These are phyloP conservation scores for Aspergillus coremiiformis DNA, from an alignment of 495 filamentous ascomycete genomes.

Conservation along the genomic window DNA sequence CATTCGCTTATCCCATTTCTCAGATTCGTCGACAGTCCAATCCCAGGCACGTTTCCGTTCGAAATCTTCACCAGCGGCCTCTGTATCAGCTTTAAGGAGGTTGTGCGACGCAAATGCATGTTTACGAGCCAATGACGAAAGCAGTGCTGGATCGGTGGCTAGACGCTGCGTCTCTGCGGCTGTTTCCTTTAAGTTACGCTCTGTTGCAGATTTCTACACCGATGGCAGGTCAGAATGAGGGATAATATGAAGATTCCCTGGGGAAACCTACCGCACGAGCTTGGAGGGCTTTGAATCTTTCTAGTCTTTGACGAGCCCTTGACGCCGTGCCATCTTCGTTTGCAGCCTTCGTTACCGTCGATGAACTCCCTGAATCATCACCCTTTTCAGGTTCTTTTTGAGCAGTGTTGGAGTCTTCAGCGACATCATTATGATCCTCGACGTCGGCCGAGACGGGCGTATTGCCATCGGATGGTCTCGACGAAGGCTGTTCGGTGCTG, in stretches of 20 bases:
- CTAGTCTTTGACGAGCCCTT: slow-evolving; percentile 29
- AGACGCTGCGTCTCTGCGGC: slow-evolving; percentile 75
- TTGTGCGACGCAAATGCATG: slow-evolving; percentile 85
- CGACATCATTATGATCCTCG: background rate
- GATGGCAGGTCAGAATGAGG: slow-evolving; percentile 13
- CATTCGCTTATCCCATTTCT: slow-evolving; percentile 85
- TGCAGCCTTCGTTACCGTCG: slow-evolving; percentile 5
- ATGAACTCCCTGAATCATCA: background rate
- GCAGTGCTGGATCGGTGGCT: slow-evolving; percentile 63
- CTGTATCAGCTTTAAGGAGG: slow-evolving; percentile 82
- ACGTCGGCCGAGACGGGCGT: background rate
- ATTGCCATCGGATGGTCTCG: background rate
- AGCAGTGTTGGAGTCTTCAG: background rate
- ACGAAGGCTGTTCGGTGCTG: background rate
- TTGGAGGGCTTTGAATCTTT: slow-evolving; percentile 74
- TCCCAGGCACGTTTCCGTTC: slow-evolving; percentile 98
- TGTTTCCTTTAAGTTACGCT: slow-evolving; percentile 77
- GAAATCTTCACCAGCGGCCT: slow-evolving; percentile 81
- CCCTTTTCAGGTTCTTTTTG: background rate
- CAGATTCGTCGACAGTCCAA: slow-evolving; percentile 90
- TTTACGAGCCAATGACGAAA: slow-evolving; percentile 67
- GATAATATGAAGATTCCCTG: background rate
- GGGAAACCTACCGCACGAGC: slow-evolving; percentile 54
- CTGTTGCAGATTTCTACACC: slow-evolving; percentile 57
- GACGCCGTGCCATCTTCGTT: slow-evolving; percentile 25